These are phyloP conservation scores for Mycena maculata DNA, from an alignment of 768 basidiomycete species.

Conservation along the genomic window DNA sequence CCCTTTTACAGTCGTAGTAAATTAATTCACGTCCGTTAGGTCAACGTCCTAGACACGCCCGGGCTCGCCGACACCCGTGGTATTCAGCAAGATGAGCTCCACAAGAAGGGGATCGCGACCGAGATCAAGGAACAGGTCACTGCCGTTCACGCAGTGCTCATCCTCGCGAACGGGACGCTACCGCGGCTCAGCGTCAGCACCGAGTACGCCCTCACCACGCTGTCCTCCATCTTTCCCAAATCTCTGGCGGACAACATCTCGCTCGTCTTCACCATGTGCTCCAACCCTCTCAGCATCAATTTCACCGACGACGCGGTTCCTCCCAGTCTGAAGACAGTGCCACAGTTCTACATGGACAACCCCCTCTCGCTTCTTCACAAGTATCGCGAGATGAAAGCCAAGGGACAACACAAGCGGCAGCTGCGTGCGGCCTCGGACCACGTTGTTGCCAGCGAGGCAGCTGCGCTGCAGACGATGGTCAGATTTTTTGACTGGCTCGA, in stretches of 20 bases:
- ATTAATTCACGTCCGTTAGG: slow-evolving; percentile 7
- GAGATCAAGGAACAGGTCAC: slow-evolving; percentile 35
- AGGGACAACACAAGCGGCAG: slow-evolving; percentile 16
- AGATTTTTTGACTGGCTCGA: slow-evolving; percentile 33
- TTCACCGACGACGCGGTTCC: slow-evolving; percentile 36
- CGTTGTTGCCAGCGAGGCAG: slow-evolving; percentile 1
- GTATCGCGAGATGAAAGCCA: neutral
- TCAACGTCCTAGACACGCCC: slow-evolving; percentile 44
- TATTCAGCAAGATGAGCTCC: slow-evolving; percentile 37
- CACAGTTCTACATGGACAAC: slow-evolving; percentile 30
- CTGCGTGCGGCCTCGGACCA: neutral
- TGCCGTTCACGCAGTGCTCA: slow-evolving; percentile 41
- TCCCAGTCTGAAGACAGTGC: slow-evolving; percentile 16
- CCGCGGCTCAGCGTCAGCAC: slow-evolving; percentile 40
- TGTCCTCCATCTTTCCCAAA: slow-evolving; percentile 40
- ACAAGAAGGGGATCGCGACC: slow-evolving; percentile 41
- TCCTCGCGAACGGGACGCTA: slow-evolving; percentile 44
- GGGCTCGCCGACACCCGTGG: slow-evolving; percentile 46
- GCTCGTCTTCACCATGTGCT: slow-evolving; percentile 38
- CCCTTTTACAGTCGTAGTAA: neutral
- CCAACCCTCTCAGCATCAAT: slow-evolving; percentile 32
- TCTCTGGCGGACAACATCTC: slow-evolving; percentile 39
- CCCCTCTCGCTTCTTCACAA: slow-evolving; percentile 10
- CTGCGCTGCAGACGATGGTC: slow-evolving; percentile 20
- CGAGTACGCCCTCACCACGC: slow-evolving; percentile 40